These are phyloP conservation scores for Melampsora abietis-canadensis DNA, from an alignment of 1,284 basidiomycete species.

Conservation along the genomic window DNA sequence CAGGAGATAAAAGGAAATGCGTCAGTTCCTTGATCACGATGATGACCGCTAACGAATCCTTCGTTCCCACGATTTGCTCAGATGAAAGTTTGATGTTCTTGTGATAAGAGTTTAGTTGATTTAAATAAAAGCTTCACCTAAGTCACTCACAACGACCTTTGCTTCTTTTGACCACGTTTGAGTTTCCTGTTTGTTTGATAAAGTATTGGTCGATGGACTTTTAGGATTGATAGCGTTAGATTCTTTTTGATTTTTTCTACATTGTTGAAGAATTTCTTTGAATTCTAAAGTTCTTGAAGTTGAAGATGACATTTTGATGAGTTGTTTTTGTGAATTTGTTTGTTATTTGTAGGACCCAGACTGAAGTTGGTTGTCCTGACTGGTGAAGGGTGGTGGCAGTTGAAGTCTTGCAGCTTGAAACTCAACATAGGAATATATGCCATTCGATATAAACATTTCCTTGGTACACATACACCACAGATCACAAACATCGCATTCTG, in stretches of 20 bases:
- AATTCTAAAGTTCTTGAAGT: constrained; percentile 5
- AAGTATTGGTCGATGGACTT: neutral
- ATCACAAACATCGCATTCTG: too few relatives aligned
- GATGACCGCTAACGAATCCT: too few relatives aligned
- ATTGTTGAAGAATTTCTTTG: neutral
- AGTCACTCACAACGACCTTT: constrained; percentile 33
- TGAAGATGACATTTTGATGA: neutral
- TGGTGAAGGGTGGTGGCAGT: too few relatives aligned
- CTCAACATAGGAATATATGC: too few relatives aligned
- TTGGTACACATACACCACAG: too few relatives aligned
- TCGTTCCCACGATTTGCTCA: neutral
- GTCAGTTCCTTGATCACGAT: neutral
- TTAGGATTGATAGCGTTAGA: neutral
- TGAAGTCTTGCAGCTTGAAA: too few relatives aligned
- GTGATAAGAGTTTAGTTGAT: neutral
- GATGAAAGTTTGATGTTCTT: neutral
- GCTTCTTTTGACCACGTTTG: constrained; percentile 14
- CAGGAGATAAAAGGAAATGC: neutral
- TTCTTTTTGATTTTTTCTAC: neutral
- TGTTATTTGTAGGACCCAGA: too few relatives aligned
- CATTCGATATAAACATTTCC: too few relatives aligned
- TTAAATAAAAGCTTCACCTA: neutral
- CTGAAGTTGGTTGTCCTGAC: too few relatives aligned
- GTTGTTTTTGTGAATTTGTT: too few relatives aligned
- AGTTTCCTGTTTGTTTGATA: neutral